phyloP scores from a whole-genome alignment of 768 basidiomycete genomes.

The Mycena rosella region DNA sequence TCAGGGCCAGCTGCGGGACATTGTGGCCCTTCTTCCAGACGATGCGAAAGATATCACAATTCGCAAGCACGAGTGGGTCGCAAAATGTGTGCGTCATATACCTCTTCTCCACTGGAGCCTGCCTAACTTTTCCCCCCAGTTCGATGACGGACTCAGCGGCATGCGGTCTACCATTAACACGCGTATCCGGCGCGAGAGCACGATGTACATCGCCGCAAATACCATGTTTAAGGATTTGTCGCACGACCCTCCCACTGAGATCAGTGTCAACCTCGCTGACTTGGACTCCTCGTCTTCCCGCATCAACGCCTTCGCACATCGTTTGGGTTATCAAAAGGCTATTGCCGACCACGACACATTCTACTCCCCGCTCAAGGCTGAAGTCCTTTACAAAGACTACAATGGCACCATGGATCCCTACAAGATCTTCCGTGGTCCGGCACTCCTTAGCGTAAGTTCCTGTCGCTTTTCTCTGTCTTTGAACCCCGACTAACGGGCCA shows the following conservation, averaged over 20 bases:
- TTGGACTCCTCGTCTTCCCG: conserved; percentile 20
- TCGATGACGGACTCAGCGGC: conserved; percentile 12
- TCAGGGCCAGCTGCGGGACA: too few species aligned
- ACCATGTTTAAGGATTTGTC: conserved; percentile 10
- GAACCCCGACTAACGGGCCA: neutral
- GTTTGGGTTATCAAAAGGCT: conserved; percentile 17
- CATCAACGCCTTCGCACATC: conserved; percentile 17
- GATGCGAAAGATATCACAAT: conserved; percentile 2
- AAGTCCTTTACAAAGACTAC: conserved; percentile 27
- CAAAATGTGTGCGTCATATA: conserved; percentile 6
- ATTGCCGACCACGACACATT: conserved; percentile 4
- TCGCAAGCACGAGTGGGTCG: conserved; percentile 11
- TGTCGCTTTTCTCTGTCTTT: neutral
- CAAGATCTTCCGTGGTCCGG: conserved; percentile 20
- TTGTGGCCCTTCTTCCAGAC: neutral
- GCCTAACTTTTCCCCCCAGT: neutral
- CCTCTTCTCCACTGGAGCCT: neutral
- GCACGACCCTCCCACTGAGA: too few species aligned
- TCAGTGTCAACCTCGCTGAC: neutral
- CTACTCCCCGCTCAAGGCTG: conserved; percentile 30
- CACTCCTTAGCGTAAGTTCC: conserved; percentile 10
- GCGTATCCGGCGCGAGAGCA: conserved; percentile 17
- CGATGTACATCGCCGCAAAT: neutral
- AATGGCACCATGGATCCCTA: conserved; percentile 3
- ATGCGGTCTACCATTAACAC: conserved; percentile 12